Conservation (phyloP, 345 rosid species). For the Hypericum androsaemum region DNA sequence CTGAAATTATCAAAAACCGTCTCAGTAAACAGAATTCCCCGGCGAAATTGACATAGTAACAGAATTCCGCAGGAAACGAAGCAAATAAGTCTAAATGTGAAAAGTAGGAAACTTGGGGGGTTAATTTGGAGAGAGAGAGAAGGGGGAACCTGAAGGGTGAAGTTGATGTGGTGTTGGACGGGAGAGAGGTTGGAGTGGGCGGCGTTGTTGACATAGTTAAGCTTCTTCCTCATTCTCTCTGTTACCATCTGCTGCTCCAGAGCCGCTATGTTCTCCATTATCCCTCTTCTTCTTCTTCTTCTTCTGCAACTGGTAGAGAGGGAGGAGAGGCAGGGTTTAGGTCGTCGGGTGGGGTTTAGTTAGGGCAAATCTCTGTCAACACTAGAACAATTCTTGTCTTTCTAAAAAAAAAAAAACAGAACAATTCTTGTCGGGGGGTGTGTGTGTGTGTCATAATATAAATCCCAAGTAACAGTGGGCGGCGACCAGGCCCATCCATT, state of each 20-base stretch:
- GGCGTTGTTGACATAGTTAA: constrained; percentile 53
- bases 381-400: too few relatives aligned
- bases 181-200: constrained; percentile 66
- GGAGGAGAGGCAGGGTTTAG: too few relatives aligned
- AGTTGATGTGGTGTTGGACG: constrained; percentile 76
- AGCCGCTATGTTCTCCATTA: constrained; percentile 56
- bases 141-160: constrained; percentile 65
- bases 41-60: neutral
- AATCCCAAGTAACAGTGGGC: too few relatives aligned
- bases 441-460: too few relatives aligned
- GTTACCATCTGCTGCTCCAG: constrained; percentile 52
- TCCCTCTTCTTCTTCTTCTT: too few relatives aligned
- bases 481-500: too few relatives aligned
- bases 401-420: too few relatives aligned
- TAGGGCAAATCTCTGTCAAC: too few relatives aligned
- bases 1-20: constrained; percentile 30
- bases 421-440: too few relatives aligned
- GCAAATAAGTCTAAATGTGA: neutral
- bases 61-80: neutral
- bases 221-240: constrained; percentile 56
- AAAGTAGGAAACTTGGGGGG: too few relatives aligned
- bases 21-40: neutral
- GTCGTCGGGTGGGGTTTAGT: too few relatives aligned
- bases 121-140: neutral
- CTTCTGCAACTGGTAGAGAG: too few relatives aligned